Percentiles rank a stretch among this genome's conserved stretches.
phyloP scores from a whole-genome alignment of 2,329 filamentous ascomycete genomes.

The Xenoacremonium recifei region DNA sequence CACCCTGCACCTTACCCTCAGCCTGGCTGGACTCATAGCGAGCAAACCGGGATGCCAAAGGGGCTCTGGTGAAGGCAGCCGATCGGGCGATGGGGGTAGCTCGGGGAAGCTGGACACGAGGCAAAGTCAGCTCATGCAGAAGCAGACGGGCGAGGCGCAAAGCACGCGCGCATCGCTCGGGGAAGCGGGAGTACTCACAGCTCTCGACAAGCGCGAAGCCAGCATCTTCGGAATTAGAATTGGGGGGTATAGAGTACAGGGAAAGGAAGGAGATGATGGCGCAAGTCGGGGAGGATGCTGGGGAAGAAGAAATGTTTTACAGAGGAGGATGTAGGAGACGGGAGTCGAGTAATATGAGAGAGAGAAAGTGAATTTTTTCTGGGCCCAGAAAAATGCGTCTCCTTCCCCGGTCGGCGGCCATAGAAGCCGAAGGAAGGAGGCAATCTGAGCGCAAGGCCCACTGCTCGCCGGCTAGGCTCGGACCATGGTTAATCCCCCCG shows the following conservation, averaged over 20 bases:
- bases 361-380: constrained; percentile 38
- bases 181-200: constrained; percentile 56
- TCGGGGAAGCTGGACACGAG: constrained; percentile 69
- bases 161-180: constrained; percentile 4
- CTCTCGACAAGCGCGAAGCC: constrained; percentile 69
- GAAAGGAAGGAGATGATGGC: constrained; percentile 32
- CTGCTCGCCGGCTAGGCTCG: constrained; percentile 27
- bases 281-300: constrained; percentile 29
- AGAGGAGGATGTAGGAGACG: constrained; percentile 21
- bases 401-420: constrained; percentile 31
- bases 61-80: constrained; percentile 65
- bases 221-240: constrained; percentile 58
- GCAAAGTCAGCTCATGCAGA: constrained; percentile 18
- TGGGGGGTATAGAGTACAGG: constrained; percentile 33
- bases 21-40: constrained; percentile 69
- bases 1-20: constrained; percentile 77
- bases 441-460: constrained; percentile 28
- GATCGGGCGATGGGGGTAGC: constrained; percentile 68
- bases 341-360: constrained; percentile 28
- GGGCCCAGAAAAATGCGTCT: constrained; percentile 30
- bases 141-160: background rate
- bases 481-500: constrained; percentile 28
- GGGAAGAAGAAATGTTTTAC: constrained; percentile 28
- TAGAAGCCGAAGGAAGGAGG: constrained; percentile 45
- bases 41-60: constrained; percentile 70